Evolutionary conservation across 768 basidiomycete genomes (phyloP).

Genomic region (Pleurotus eryngii): DNA sequence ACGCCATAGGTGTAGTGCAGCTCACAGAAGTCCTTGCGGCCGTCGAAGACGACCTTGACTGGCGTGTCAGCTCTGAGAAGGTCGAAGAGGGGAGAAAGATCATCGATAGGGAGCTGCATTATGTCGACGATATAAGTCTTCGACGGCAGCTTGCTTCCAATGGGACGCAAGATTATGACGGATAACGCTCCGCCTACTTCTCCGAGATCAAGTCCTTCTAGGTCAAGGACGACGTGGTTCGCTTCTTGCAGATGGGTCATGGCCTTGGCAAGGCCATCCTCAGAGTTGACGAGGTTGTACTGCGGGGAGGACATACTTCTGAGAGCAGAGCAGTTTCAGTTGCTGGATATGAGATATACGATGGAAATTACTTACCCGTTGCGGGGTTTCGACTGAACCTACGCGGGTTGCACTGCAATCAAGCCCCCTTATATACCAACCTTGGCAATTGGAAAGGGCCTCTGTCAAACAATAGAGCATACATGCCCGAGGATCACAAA

Average conservation of each 20-base stretch:
- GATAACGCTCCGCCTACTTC: neutral
- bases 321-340: too few species aligned
- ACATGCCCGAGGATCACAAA: too few species aligned
- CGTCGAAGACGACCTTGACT: slow-evolving; percentile 2
- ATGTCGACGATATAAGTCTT: slow-evolving; percentile 5
- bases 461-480: too few species aligned
- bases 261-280: neutral
- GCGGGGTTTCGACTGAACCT: too few species aligned
- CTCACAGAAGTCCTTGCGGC: neutral
- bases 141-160: neutral
- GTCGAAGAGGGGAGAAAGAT: neutral
- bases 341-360: too few species aligned
- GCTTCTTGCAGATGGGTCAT: neutral
- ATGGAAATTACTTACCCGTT: too few species aligned
- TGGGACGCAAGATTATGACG: slow-evolving; percentile 1
- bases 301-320: too few species aligned
- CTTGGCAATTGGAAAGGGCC: too few species aligned
- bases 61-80: neutral
- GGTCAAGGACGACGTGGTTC: neutral
- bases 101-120: neutral
- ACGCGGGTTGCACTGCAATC: too few species aligned
- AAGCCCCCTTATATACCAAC: too few species aligned
- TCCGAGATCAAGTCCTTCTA: slow-evolving; percentile 1
- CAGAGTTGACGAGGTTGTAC: neutral
- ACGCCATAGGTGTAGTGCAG: neutral